Conservation (phyloP, 2,329 filamentous ascomycete species). For the Talaromyces sp. region DNA sequence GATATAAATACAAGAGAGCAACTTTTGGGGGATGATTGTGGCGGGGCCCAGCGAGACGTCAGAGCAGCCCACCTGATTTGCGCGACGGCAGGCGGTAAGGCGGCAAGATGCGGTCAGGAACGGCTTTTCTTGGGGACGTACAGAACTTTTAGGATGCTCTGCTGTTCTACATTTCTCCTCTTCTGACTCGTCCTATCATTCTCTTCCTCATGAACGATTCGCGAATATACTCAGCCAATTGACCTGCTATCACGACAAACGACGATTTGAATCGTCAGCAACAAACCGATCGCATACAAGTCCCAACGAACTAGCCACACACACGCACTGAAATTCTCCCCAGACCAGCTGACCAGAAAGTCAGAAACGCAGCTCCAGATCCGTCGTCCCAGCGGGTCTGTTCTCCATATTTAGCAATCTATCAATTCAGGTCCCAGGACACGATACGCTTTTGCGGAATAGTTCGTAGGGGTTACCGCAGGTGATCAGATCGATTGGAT, state of each 20-base stretch:
- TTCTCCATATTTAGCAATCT: slow-evolving; percentile 7
- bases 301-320: background rate
- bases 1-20: slow-evolving; percentile 13
- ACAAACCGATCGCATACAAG: background rate
- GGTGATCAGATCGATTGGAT: slow-evolving; percentile 11
- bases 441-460: slow-evolving; percentile 1
- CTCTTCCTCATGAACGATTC: background rate
- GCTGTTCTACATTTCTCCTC: background rate
- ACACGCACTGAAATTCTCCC: background rate
- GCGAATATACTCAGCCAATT: background rate
- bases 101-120: slow-evolving; percentile 22
- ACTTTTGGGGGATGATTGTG: background rate
- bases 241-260: background rate
- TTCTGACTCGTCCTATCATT: background rate
- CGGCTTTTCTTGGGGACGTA: slow-evolving; percentile 5
- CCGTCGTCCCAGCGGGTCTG: background rate
- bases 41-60: slow-evolving; percentile 6
- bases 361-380: background rate
- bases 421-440: slow-evolving; percentile 2
- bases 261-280: background rate
- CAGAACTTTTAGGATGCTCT: no score
- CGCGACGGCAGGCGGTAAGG: slow-evolving; percentile 3
- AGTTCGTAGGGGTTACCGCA: slow-evolving; percentile 1
- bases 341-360: slow-evolving; percentile 16
- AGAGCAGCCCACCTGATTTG: slow-evolving; percentile 11